Percentiles rank a stretch among this genome's conserved stretches.
phyloP scores from a whole-genome alignment of 176 grass and related monocot species.

The Olyra latifolia region DNA sequence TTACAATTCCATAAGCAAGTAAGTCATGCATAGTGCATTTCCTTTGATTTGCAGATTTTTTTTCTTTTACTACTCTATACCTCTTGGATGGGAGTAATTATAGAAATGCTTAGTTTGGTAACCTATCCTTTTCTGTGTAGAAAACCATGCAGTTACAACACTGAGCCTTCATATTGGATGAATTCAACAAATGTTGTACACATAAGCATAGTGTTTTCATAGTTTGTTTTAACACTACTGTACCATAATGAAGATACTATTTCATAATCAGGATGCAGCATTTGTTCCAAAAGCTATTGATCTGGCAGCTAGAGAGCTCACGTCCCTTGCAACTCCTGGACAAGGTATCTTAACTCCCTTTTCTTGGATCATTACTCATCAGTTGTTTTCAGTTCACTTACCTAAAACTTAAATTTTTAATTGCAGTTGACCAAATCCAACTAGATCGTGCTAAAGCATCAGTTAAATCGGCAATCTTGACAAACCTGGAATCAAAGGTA shows the following conservation, averaged over 20 bases:
- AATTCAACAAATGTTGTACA: not conserved
- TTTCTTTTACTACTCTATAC: not conserved
- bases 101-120: not conserved
- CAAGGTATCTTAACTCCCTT: conserved; percentile 54
- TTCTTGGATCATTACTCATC: conserved; percentile 22
- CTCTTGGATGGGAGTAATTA: not conserved
- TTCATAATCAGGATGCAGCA: conserved; percentile 63
- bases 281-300: conserved; percentile 90
- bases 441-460: conserved; percentile 84
- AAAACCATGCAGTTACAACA: not conserved
- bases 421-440: conserved; percentile 74
- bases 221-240: not conserved
- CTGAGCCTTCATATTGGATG: not conserved
- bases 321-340: conserved; percentile 77
- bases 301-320: conserved; percentile 81
- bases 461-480: conserved; percentile 75
- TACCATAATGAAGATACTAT: conserved; percentile 5
- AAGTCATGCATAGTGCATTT: not conserved
- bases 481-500: conserved; percentile 79
- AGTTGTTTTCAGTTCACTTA: conserved; percentile 28
- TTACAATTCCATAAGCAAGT: not conserved
- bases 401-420: conserved; percentile 35
- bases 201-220: not conserved
- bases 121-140: conserved; percentile 3
- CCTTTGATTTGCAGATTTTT: not conserved